These are phyloP conservation scores for Starmerella sp. DNA, from an alignment of 805 yeast genomes.

Conservation along the genomic window DNA sequence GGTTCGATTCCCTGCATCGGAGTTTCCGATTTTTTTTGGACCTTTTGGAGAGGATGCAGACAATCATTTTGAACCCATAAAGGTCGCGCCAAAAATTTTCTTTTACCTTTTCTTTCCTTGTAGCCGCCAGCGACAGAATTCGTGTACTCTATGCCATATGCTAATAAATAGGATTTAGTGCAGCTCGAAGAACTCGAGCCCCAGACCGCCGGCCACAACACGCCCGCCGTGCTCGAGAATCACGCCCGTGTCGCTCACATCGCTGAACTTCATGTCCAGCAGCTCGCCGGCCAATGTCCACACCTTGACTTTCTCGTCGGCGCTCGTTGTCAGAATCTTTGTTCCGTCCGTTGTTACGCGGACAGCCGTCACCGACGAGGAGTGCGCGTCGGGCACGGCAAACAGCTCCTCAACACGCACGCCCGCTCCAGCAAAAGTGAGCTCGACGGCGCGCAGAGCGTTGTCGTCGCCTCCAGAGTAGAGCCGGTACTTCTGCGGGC, in stretches of 20 bases:
- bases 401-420: slow-evolving; percentile 19
- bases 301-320: slow-evolving; percentile 63
- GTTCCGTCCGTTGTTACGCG: slow-evolving; percentile 23
- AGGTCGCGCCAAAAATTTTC: no score
- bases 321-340: slow-evolving; percentile 49
- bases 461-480: slow-evolving; percentile 93
- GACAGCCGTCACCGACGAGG: slow-evolving; percentile 74
- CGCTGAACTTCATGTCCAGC: slow-evolving; percentile 46
- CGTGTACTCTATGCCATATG: not conserved
- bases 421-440: slow-evolving; percentile 26
- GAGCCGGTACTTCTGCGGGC: not conserved
- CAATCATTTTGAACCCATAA: no score
- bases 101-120: not conserved
- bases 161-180: not conserved
- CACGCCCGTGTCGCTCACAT: slow-evolving; percentile 87
- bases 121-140: not conserved
- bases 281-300: slow-evolving; percentile 43
- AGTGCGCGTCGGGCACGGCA: slow-evolving; percentile 49
- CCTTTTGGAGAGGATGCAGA: not conserved
- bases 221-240: slow-evolving; percentile 22
- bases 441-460: slow-evolving; percentile 39
- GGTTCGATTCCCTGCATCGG: slow-evolving; percentile 10
- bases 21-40: not conserved
- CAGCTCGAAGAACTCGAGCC: slow-evolving; percentile 13
- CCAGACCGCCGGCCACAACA: slow-evolving; percentile 17